phyloP scores from a whole-genome alignment of 768 basidiomycete genomes.

The Tricholoma furcatifolium region DNA sequence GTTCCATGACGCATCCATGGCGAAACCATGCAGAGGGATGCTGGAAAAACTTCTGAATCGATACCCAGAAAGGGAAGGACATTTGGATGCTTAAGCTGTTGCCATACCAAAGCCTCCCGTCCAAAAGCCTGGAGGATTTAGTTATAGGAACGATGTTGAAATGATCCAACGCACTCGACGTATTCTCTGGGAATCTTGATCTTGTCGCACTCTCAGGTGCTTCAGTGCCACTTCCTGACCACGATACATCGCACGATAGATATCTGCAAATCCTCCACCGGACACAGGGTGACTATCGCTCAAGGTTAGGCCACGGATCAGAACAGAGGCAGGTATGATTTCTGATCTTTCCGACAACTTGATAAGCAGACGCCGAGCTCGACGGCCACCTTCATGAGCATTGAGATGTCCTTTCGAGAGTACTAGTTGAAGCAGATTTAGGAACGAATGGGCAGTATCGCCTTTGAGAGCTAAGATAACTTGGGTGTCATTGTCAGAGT shows the following conservation, averaged over 20 bases:
- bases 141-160: background rate
- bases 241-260: slow-evolving; percentile 16
- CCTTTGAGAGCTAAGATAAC: slow-evolving; percentile 13
- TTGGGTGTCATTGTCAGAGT: slow-evolving; percentile 13
- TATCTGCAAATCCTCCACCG: slow-evolving; percentile 20
- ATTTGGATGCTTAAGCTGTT: slow-evolving; percentile 23
- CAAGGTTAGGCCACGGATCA: slow-evolving; percentile 13
- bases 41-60: slow-evolving; percentile 20
- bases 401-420: slow-evolving; percentile 15
- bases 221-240: slow-evolving; percentile 20
- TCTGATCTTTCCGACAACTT: slow-evolving; percentile 19
- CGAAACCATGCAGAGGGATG: slow-evolving; percentile 25
- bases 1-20: slow-evolving; percentile 29
- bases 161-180: slow-evolving; percentile 4
- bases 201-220: slow-evolving; percentile 14
- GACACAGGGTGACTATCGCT: slow-evolving; percentile 14
- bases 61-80: slow-evolving; percentile 28
- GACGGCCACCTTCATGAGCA: slow-evolving; percentile 9
- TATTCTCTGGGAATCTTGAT: slow-evolving; percentile 18
- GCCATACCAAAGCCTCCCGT: slow-evolving; percentile 27
- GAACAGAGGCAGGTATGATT: slow-evolving; percentile 17
- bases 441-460: slow-evolving; percentile 17
- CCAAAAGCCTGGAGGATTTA: slow-evolving; percentile 20
- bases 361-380: slow-evolving; percentile 16
- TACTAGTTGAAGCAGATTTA: slow-evolving; percentile 20